Evolutionary conservation across 2,329 filamentous ascomycete genomes (phyloP), one percentile per base, ranked within the genome.

Genomic region (Elsinoe batatas): DNA sequence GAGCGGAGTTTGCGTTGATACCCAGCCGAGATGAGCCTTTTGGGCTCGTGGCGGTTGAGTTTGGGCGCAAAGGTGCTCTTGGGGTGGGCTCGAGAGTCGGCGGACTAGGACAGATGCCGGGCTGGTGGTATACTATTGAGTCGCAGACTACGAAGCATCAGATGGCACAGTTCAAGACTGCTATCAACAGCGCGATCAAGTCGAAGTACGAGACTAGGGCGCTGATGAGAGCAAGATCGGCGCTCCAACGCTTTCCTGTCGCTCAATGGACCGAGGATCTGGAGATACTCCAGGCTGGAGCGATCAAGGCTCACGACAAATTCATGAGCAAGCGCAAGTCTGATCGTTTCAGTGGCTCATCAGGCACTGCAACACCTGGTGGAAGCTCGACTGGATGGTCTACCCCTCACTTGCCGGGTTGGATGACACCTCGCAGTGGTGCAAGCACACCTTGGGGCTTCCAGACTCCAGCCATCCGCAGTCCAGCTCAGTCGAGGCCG

Each of bases 121-220:
- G 83, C 20, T 85, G 82, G 78, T 85, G 82, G 82, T 85, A 80
- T 65, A 84, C 82, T 0, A 79, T 85, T 56, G 83, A 85, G 65
- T 83, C 80, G 0, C 81, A 76, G 5, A 79, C 79, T 1, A 82
- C 81, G 0, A 76, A 76, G 42, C 82, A 85, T 69, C 69, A 84
- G 42, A 72, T 85, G 54, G 77, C 79, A 44, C 83, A 85, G 64
- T 85, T 85, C 72, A 82, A 80, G 65, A 73, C 76, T 60, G 80
- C 82, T 11, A 84, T 85, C 59, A 70, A 79, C n/a, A 75, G 75
- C 53, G 83, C 82, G 1, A 66, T 85, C 54, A 77, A 73, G 54
- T 83, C 80, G 1, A 79, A 79, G 60, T 68, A 69, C 12, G 72
- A 79, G 35, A 77, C 77, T 22, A 72, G 82, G 55, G 78, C 79